Base-by-base conservation (phyloP, 257 asterid species). In the Fraxinus pennsylvanica region DNA sequence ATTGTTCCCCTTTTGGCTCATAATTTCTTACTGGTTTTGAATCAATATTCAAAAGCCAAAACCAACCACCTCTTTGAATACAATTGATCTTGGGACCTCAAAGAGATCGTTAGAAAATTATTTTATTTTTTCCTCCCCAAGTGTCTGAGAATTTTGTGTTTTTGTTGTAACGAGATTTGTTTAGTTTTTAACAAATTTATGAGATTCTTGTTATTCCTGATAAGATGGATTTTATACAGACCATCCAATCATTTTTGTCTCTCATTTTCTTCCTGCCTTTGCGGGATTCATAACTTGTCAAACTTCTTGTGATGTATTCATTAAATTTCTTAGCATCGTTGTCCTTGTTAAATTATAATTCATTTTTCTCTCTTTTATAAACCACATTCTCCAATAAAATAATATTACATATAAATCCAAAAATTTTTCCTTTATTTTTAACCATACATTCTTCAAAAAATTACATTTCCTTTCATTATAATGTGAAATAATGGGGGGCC, bases 1-100 rank as follows among this genome's bases (percentile, higher is more conserved):
- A 61, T 27, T 72, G 22, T 61, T 61, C 68, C 76, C 75, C 54
- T 9, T 81, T 61, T 76, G 82, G 77, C 77, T 74, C 43, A 45
- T 47, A 71, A 59, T 84, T 29, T 38, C 21, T 54, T 61, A 7
- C 32, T 22, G 6, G 8, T 59, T n/a, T 59, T 21, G 67, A 59
- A 59, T 59, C 15, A 61, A 61, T 21, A 7, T 21, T 61, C 68
- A 22, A 61, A 61, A 61, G 33, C 12, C 68, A 61, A 61, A 61
- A 61, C 13, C 27, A 32, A 39, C 66, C 30, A 38, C 14, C 25
- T 71, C 65, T 36, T 36, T 41, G 14, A 38, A 33, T 36, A 27
- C 19, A 7, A 71, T 38, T 36, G 43, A 43, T 33, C 74, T 71
- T 6, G 32, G 68, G 4, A 61, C 68, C 68, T 22, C 32, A 25